Base-by-base conservation (phyloP, 2,329 filamentous ascomycete genomes). In the Aspergillus caelatus region DNA sequence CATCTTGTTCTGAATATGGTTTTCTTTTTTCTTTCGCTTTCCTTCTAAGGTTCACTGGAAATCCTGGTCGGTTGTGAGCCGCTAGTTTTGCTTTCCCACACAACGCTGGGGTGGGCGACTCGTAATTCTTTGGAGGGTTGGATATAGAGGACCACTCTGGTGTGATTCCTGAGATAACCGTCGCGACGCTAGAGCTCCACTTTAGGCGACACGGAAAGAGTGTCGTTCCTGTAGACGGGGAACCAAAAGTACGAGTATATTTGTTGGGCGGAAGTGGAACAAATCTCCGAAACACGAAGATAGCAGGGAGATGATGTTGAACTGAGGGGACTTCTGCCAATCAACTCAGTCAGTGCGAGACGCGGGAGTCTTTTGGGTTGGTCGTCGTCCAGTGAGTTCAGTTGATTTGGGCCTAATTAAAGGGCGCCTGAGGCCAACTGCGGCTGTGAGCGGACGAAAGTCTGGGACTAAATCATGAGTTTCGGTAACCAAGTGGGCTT, bases 401-500 rank as follows among this genome's bases (percentile, higher is more conserved):
- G 16, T 53, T 53, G 26, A 34, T 34, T 53, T 10, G 11, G 50
- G 34, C 43, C 41, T 45, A 60, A 58, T 54, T 61, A 34, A 65
- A 60, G 62, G 46, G 48, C 46, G 58, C 55, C 41, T 60, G 32
- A 41, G 39, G 41, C 39, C 21, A 28, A 16, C 5, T 34, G 50
- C 50, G 50, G 52, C 19, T 54, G 52, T 54, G 52, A 54, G 30
- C 30, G 52, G 52, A 54, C 16, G 19, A 54, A 32, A 34, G 30
- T 54, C 52, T 36, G 52, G 52, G 52, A 34, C 46, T 50, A 28
- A 50, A 50, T 11, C 46, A 50, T 26, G 23, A 30, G 19, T n/a
- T 11, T 50, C 46, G 46, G 46, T 50, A 50, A 50, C 46, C 46
- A 50, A 50, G 57, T 61, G 55, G 61, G 58, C 63, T 65, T 61